phyloP scores from a whole-genome alignment of 2,329 filamentous ascomycete genomes.

The Corniculantispora saksenae region DNA sequence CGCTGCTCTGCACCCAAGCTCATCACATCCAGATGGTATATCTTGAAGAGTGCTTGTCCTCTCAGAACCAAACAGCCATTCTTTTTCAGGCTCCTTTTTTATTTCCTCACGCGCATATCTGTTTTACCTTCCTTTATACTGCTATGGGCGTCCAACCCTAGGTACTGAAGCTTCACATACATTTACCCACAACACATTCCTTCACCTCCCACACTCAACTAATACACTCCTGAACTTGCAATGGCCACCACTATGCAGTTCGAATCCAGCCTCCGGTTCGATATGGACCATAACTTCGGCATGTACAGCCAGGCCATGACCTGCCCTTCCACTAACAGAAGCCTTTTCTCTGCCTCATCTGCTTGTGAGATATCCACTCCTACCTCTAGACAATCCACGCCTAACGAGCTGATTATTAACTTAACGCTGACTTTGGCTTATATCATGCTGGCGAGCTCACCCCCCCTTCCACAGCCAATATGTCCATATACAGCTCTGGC shows the following conservation, averaged over 20 bases:
- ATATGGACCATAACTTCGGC: slow-evolving; percentile 43
- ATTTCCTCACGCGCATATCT: slow-evolving; percentile 8
- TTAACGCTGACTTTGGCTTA: slow-evolving; percentile 35
- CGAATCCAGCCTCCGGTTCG: slow-evolving; percentile 40
- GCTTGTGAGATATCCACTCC: slow-evolving; percentile 47
- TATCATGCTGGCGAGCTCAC: slow-evolving; percentile 38
- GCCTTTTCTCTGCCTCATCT: slow-evolving; percentile 42
- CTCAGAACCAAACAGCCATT: slow-evolving; percentile 23
- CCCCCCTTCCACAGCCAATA: slow-evolving; percentile 33
- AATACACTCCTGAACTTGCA: slow-evolving; percentile 18
- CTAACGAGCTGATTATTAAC: slow-evolving; percentile 39
- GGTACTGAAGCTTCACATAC: slow-evolving; percentile 15
- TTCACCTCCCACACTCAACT: slow-evolving; percentile 4
- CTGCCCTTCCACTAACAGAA: slow-evolving; percentile 37
- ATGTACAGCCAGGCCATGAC: slow-evolving; percentile 39
- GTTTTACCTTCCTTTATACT: slow-evolving; percentile 17
- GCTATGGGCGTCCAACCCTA: slow-evolving; percentile 16
- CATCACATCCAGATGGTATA: slow-evolving; percentile 44
- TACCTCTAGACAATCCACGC: slow-evolving; percentile 45
- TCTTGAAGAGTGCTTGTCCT: slow-evolving; percentile 42
- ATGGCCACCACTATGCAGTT: slow-evolving; percentile 35
- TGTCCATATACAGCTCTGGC: slow-evolving; percentile 37
- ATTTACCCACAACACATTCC: slow-evolving; percentile 18
- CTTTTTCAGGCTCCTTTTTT: slow-evolving; percentile 15
- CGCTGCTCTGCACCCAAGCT: slow-evolving; percentile 33